Evolutionary conservation across 345 rosid genomes (phyloP).

Genomic region (Acer campestre): DNA sequence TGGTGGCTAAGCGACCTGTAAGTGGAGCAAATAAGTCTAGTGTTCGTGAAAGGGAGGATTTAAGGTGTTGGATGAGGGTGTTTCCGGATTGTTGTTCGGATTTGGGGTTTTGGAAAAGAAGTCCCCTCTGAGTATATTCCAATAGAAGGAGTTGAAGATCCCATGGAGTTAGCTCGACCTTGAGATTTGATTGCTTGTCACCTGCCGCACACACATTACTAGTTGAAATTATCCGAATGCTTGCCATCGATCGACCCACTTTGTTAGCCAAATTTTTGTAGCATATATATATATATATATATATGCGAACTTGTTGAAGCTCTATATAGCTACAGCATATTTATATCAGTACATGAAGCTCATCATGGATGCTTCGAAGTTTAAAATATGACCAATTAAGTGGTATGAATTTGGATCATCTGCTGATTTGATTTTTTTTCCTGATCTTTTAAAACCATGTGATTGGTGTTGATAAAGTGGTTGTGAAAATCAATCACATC

Average conservation of each 20-base stretch:
- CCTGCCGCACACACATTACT: conserved; percentile 1
- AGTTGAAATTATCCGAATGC: conserved; percentile 9
- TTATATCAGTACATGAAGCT: too few relatives aligned
- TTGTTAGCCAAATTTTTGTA: too few relatives aligned
- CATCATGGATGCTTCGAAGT: too few relatives aligned
- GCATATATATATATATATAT: background rate
- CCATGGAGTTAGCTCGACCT: conserved; percentile 22
- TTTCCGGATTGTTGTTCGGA: conserved; percentile 9
- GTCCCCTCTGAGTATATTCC: conserved; percentile 22
- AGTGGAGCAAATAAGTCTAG: conserved; percentile 32
- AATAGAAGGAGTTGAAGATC: conserved; percentile 24
- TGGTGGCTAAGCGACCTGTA: conserved; percentile 43
- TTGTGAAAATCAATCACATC: too few relatives aligned
- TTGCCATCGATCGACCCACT: conserved; percentile 4
- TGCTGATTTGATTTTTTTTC: too few relatives aligned
- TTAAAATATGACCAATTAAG: too few relatives aligned
- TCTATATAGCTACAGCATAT: background rate
- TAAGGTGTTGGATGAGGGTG: conserved; percentile 10
- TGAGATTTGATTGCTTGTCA: background rate
- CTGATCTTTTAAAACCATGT: too few relatives aligned
- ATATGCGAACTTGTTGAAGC: background rate
- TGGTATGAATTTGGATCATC: too few relatives aligned
- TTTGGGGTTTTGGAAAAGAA: conserved; percentile 23
- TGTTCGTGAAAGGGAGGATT: conserved; percentile 27
- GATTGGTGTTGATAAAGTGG: too few relatives aligned